These are phyloP conservation scores for Grifola frondosa DNA, from an alignment of 1,284 basidiomycete species.

Conservation along the genomic window DNA sequence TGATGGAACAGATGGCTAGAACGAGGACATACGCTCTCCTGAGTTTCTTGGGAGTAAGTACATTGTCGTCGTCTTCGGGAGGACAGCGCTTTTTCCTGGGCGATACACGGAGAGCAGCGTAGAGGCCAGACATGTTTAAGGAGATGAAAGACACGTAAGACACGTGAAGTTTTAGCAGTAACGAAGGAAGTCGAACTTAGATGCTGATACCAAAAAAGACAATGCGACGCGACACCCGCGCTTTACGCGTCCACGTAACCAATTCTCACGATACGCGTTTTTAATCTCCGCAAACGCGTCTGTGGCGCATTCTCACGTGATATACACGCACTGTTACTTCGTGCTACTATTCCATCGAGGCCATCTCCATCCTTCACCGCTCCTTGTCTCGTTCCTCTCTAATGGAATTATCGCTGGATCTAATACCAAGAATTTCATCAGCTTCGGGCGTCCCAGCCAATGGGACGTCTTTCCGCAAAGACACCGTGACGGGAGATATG, in stretches of 20 bases:
- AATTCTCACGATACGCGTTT: constrained; percentile 18
- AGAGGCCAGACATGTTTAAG: constrained; percentile 57
- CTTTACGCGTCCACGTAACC: constrained; percentile 17
- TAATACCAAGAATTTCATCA: constrained; percentile 48
- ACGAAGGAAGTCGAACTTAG: constrained; percentile 13
- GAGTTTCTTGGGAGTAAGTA: constrained; percentile 66
- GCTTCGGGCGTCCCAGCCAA: constrained; percentile 53
- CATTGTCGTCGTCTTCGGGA: constrained; percentile 48
- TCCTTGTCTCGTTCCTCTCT: constrained; percentile 12
- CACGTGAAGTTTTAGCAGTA: too few relatives aligned
- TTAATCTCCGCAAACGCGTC: constrained; percentile 15
- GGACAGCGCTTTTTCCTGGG: constrained; percentile 62
- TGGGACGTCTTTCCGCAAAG: constrained; percentile 55
- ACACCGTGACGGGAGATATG: constrained; percentile 55
- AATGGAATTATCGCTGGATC: constrained; percentile 7
- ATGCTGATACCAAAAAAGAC: constrained; percentile 11
- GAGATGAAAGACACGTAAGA: constrained; percentile 10
- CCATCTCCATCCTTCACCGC: background rate
- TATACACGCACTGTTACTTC: background rate
- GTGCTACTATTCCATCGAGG: constrained; percentile 3
- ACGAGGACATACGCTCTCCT: constrained; percentile 46
- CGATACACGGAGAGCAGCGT: constrained; percentile 58
- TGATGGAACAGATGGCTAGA: background rate
- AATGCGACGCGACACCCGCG: constrained; percentile 18
- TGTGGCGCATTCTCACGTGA: constrained; percentile 6